Evolutionary conservation across 148 eudicot genomes (phyloP).

Genomic region (Heliosperma pusillum): DNA sequence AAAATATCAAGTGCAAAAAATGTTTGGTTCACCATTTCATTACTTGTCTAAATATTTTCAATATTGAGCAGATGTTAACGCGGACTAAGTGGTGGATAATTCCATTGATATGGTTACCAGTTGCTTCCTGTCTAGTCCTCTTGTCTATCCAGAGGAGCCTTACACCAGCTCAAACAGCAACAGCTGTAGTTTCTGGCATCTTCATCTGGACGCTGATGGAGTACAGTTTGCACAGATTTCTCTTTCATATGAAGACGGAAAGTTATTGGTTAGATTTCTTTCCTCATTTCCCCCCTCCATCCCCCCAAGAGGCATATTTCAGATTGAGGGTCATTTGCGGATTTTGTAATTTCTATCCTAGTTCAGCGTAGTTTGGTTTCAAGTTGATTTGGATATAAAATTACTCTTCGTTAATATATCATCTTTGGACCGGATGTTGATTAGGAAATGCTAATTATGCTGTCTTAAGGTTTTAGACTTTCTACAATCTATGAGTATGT

Average conservation of each 20-base stretch:
- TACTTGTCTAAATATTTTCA: constrained; percentile 9
- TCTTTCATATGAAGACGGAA: constrained; percentile 84
- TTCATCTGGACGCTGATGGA: constrained; percentile 81
- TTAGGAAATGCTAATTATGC: too few species aligned
- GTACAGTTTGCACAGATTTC: constrained; percentile 84
- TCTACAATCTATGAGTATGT: background rate
- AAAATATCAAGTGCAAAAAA: background rate
- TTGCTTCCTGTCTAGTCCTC: constrained; percentile 57
- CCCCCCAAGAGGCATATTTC: background rate
- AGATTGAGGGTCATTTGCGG: background rate
- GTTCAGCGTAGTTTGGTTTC: too few species aligned
- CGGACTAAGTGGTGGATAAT: constrained; percentile 77
- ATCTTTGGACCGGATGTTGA: too few species aligned
- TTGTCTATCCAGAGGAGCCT: constrained; percentile 52
- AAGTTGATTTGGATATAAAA: too few species aligned
- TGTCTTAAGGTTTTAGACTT: too few species aligned
- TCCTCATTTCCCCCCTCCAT: background rate
- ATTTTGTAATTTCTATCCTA: too few species aligned
- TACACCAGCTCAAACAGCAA: constrained; percentile 41
- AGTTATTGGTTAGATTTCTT: constrained; percentile 64
- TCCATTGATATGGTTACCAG: constrained; percentile 91
- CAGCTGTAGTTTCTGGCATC: constrained; percentile 54
- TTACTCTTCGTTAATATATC: too few species aligned
- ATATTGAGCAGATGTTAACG: constrained; percentile 62
- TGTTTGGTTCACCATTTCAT: background rate